Percentiles rank a stretch among this genome's conserved stretches.
phyloP scores from a whole-genome alignment of 148 eudicot genomes.

The Rhododendron williamsianum region DNA sequence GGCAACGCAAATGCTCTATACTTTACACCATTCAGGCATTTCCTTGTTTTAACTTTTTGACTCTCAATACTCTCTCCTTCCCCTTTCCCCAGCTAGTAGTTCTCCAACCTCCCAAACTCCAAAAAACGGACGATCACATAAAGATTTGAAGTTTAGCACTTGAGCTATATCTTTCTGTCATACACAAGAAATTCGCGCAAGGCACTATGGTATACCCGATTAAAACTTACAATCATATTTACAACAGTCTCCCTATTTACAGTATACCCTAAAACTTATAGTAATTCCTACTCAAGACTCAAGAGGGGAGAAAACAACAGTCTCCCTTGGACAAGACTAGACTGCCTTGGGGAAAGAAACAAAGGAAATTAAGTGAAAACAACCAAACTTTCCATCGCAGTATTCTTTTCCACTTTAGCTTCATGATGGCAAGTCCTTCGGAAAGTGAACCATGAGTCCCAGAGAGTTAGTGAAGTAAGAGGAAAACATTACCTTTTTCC shows the following conservation, averaged over 20 bases:
- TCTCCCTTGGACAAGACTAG: neutral
- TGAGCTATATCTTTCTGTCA: neutral
- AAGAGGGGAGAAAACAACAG: neutral
- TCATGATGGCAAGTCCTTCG: neutral
- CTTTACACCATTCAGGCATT: neutral
- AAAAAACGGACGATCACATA: neutral
- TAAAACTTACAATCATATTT: neutral
- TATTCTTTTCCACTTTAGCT: neutral
- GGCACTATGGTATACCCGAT: neutral
- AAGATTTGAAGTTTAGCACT: neutral
- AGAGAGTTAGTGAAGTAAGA: neutral
- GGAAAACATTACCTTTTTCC: neutral
- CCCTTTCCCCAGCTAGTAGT: neutral
- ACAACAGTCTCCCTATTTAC: neutral
- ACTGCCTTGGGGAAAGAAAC: neutral
- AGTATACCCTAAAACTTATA: neutral
- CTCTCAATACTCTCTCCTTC: neutral
- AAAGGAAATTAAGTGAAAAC: neutral
- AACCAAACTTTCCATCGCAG: neutral
- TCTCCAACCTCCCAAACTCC: neutral
- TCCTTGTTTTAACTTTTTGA: neutral
- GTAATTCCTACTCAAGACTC: neutral
- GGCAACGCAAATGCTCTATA: neutral
- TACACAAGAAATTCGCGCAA: neutral
- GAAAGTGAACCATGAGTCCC: neutral